These are phyloP conservation scores for Aspergillus diversus DNA, from an alignment of 495 filamentous ascomycete genomes.

Conservation along the genomic window DNA sequence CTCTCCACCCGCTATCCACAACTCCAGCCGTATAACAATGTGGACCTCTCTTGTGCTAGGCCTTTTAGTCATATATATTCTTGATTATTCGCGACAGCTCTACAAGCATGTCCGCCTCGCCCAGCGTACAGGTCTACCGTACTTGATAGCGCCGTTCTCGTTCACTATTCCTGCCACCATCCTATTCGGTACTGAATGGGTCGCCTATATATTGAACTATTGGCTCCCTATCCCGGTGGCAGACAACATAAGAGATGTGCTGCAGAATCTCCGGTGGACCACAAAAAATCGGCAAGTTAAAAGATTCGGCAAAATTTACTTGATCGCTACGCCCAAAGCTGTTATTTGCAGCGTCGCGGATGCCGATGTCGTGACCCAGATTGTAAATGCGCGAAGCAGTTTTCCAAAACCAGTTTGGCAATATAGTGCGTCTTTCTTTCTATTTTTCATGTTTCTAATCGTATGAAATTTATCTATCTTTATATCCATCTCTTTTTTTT, in stretches of 20 bases:
- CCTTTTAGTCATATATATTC: constrained; percentile 11
- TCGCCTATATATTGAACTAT: constrained; percentile 18
- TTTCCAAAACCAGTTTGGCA: constrained; percentile 47
- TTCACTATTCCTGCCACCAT: constrained; percentile 34
- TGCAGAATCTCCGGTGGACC: constrained; percentile 23
- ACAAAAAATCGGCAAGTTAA: constrained; percentile 42
- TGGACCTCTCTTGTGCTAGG: constrained; percentile 9
- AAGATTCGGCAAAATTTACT: constrained; percentile 45
- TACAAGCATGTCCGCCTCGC: constrained; percentile 34
- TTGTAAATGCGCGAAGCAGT: constrained; percentile 41
- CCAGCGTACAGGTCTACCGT: constrained; percentile 35
- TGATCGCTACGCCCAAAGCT: constrained; percentile 45
- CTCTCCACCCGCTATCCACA: no score
- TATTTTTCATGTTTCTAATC: neutral
- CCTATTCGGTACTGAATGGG: constrained; percentile 9
- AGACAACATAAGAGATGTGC: constrained; percentile 19
- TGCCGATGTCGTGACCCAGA: constrained; percentile 37
- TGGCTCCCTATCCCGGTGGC: constrained; percentile 16
- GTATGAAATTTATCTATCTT: no score
- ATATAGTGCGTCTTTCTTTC: constrained; percentile 26
- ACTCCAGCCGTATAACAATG: neutral
- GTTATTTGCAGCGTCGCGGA: constrained; percentile 47
- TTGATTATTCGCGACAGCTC: constrained; percentile 7
- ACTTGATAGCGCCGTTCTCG: constrained; percentile 39
- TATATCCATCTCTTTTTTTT: neutral